Base-by-base conservation (phyloP, 2,329 filamentous ascomycete genomes). In the Colletotrichum graminicola region DNA sequence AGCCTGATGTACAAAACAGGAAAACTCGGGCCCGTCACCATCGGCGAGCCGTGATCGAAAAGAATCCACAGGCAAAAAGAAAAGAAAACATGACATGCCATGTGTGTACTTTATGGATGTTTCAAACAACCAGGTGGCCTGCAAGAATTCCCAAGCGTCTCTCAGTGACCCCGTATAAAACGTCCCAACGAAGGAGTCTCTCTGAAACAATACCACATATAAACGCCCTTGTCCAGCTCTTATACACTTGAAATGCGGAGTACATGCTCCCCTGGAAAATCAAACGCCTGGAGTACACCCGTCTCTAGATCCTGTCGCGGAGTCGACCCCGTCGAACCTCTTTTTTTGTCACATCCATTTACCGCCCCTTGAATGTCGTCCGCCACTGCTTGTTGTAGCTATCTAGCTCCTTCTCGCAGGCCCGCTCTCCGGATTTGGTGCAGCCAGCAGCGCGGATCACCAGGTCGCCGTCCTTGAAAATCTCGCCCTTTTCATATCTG, bases 381-480 rank as follows among this genome's bases (percentile, higher is more conserved):
- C 80, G 83, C 85, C 87, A 87, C 67, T 83, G 81, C 62, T 85
- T 78, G 73, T 82, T 81, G 76, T 85, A 90, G 36, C 78, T 80
- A 62, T 84, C 84, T 75, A 95, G 90, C 79, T 95, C 92, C 64
- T 88, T 87, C 73, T 91, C 90, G 80, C 96, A 98, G 74, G 88
- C 89, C 61, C 89, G 83, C 47, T 84, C 82, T 14, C 84, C 84
- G 5, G 78, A 76, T 59, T 87, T 86, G 47, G 90, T 87, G 80
- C 96, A 99, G 63, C 90, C 91, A 29, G 89, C 85, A 76, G 98
- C 93, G 70, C 92, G 90, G 73, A 97, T 90, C 1, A 97, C 87
- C 69, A 98, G 91, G 78, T 98, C 95, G 41, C 94, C 95, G 11
- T 95, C 90, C 77, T 92, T 89, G 80, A 94, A 98, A 5, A 73